These are phyloP conservation scores for Hyaloscypha bicolor DNA, from an alignment of 495 filamentous ascomycete genomes.

Conservation along the genomic window DNA sequence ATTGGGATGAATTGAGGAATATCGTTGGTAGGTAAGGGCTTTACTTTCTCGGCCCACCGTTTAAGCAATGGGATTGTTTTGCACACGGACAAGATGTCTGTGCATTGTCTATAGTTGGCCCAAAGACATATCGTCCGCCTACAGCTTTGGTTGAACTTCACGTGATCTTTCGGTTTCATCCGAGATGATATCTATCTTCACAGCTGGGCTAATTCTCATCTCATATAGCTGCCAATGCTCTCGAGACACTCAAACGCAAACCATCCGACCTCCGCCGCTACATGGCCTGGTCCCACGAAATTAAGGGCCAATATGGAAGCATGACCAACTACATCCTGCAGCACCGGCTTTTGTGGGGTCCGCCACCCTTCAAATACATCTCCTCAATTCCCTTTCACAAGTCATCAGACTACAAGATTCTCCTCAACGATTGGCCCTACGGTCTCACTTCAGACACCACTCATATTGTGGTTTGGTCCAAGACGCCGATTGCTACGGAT, in stretches of 20 bases:
- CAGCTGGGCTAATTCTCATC: not conserved
- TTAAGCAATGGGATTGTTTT: not conserved
- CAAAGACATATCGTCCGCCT: no score
- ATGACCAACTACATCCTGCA: slow-evolving; percentile 77
- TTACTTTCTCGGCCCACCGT: not conserved
- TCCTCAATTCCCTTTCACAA: slow-evolving; percentile 68
- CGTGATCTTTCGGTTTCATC: slow-evolving; percentile 2
- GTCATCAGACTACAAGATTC: slow-evolving; percentile 70
- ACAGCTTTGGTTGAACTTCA: not conserved
- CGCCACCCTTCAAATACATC: slow-evolving; percentile 50
- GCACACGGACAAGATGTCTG: not conserved
- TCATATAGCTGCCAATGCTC: slow-evolving; percentile 65
- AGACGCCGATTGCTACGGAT: slow-evolving; percentile 59
- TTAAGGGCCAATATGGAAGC: slow-evolving; percentile 70
- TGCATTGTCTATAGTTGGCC: not conserved
- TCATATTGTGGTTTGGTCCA: slow-evolving; percentile 73
- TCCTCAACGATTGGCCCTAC: slow-evolving; percentile 93
- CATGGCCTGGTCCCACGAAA: slow-evolving; percentile 72
- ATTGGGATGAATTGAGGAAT: slow-evolving; percentile 67
- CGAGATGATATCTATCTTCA: slow-evolving; percentile 2
- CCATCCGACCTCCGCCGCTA: slow-evolving; percentile 86
- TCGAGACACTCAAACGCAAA: slow-evolving; percentile 74
- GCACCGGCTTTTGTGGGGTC: slow-evolving; percentile 71
- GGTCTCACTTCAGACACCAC: slow-evolving; percentile 68
- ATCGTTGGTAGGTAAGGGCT: slow-evolving; percentile 60